phyloP scores from a whole-genome alignment of 306 rosid genomes.

The Medicago lupulina region DNA sequence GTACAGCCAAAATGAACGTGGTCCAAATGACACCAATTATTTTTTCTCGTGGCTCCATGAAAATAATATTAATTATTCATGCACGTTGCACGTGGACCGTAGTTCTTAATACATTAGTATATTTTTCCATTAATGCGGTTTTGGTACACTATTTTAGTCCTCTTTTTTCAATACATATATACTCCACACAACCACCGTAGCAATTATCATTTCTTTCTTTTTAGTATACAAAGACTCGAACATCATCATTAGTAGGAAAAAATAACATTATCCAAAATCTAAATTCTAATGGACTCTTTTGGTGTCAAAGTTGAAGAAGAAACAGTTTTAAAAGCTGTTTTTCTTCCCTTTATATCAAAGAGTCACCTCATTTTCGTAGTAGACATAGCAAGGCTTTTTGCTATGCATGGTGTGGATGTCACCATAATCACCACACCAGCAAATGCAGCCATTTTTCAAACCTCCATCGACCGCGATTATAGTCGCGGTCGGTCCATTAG shows the following conservation, averaged over 20 bases:
- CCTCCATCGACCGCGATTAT: background rate
- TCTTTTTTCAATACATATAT: no score
- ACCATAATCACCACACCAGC: background rate
- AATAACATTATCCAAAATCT: background rate
- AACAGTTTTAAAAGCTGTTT: background rate
- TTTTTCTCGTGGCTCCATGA: no score
- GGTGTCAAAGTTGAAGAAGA: background rate
- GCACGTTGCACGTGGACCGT: no score
- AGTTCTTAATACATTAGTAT: no score
- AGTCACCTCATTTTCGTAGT: background rate
- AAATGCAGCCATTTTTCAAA: background rate
- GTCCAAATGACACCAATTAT: no score
- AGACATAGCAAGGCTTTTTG: background rate
- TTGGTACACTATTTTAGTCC: no score
- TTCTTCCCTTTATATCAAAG: background rate
- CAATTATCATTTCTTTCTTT: no score
- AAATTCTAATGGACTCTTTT: background rate
- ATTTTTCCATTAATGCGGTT: no score
- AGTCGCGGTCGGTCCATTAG: background rate
- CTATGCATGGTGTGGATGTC: background rate
- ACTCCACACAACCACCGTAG: no score
- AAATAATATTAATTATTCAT: no score
- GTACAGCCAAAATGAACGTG: no score
- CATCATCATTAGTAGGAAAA: background rate
- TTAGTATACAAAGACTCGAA: no score